phyloP scores from a whole-genome alignment of 1,284 basidiomycete species.

The Cronartium quercuum region DNA sequence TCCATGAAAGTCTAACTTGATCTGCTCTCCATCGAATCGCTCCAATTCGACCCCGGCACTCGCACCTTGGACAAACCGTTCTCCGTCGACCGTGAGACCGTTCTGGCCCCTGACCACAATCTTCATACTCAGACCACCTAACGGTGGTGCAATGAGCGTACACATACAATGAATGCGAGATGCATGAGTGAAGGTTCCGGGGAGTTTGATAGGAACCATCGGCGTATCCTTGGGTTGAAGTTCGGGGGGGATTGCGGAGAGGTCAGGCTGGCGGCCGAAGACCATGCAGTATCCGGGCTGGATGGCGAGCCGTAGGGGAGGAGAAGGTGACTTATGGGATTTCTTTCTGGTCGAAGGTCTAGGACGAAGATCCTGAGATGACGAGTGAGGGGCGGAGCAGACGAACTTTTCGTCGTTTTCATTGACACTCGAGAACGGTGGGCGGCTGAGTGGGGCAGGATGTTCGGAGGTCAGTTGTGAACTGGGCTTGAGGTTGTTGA shows the following conservation, averaged over 20 bases:
- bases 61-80: conserved; percentile 20
- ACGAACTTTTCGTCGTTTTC: background rate
- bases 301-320: conserved; percentile 16
- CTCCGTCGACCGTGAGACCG: conserved; percentile 34
- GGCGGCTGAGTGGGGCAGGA: background rate
- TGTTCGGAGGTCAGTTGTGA: background rate
- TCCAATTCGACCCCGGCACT: conserved; percentile 32
- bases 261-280: conserved; percentile 32
- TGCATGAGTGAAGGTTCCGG: conserved; percentile 37
- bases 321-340: background rate
- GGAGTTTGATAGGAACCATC: conserved; percentile 16
- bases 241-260: conserved; percentile 12
- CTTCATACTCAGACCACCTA: conserved; percentile 23
- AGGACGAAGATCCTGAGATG: too few relatives aligned
- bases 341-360: too few relatives aligned
- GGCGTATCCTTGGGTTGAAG: background rate
- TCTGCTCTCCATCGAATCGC: conserved; percentile 30
- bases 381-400: too few relatives aligned
- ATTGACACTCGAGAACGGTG: background rate
- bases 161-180: conserved; percentile 36
- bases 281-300: conserved; percentile 32
- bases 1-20: conserved; percentile 34
- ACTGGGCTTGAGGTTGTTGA: background rate
- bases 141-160: conserved; percentile 32
- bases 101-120: conserved; percentile 39